Evolutionary conservation across 495 filamentous ascomycete genomes (phyloP).

Genomic region (Aspergillus sclerotiicarbonarius): DNA sequence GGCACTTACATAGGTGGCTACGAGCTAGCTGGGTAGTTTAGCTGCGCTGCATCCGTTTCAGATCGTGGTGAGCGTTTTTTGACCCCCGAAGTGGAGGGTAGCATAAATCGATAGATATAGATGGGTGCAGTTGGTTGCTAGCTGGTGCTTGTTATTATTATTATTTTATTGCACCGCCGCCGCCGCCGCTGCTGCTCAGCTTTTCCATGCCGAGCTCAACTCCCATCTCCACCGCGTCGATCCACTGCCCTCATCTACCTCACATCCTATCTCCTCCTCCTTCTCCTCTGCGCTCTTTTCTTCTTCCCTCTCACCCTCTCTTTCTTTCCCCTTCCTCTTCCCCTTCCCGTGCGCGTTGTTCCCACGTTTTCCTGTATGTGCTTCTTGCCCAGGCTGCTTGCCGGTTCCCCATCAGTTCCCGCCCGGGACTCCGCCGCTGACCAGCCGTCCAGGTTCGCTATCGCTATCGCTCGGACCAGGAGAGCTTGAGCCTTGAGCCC

Average conservation of each 20-base stretch:
- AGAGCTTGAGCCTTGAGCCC: not conserved
- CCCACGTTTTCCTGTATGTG: not conserved
- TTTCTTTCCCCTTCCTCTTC: conserved; percentile 1
- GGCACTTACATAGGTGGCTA: not conserved
- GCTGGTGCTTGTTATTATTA: not conserved
- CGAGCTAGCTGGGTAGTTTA: not conserved
- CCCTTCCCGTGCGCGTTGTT: conserved; percentile 20
- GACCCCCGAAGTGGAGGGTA: not conserved
- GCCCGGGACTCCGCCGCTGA: conserved; percentile 4
- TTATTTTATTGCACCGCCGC: not conserved
- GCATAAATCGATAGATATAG: not conserved
- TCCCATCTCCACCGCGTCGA: conserved; percentile 12
- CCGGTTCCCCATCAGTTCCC: not conserved
- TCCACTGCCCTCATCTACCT: conserved; percentile 10
- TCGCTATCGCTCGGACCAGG: conserved; percentile 8
- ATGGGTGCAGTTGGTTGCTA: not conserved
- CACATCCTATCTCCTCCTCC: conserved; percentile 1
- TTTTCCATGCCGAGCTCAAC: not conserved
- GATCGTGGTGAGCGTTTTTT: not conserved
- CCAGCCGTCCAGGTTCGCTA: not conserved
- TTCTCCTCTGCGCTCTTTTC: conserved; percentile 3
- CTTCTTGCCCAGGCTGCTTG: not conserved
- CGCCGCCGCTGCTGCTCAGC: not conserved
- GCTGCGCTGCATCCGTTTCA: not conserved
- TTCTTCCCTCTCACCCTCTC: not conserved